phyloP scores from a whole-genome alignment of 192 early-diverging fungal species.

The Entophlyctis helioformis region DNA sequence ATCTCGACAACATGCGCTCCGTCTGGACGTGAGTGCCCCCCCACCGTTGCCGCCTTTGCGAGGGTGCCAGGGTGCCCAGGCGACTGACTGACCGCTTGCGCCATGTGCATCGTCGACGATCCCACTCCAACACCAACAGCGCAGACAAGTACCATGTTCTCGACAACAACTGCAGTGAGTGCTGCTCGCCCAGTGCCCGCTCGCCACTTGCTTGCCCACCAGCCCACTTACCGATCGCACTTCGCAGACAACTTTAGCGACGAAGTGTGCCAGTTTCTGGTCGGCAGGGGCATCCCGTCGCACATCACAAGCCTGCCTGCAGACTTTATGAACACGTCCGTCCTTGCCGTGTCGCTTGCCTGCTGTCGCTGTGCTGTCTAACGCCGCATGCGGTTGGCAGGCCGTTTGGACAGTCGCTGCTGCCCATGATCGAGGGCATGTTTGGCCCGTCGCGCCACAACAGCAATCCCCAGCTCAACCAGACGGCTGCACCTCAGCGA shows the following conservation, averaged over 20 bases:
- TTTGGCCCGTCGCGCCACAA: constrained; percentile 21
- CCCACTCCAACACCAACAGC: not conserved
- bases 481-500: constrained; percentile 7
- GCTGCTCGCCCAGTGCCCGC: not conserved
- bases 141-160: constrained; percentile 74
- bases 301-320: constrained; percentile 64
- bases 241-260: constrained; percentile 48
- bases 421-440: constrained; percentile 24
- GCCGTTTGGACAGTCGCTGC: constrained; percentile 27
- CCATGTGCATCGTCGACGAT: not conserved
- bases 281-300: constrained; percentile 58
- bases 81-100: not conserved
- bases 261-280: constrained; percentile 69
- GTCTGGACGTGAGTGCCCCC: constrained; percentile 18
- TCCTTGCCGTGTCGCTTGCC: not conserved
- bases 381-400: constrained; percentile 2
- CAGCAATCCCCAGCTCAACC: constrained; percentile 7
- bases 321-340: constrained; percentile 21
- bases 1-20: constrained; percentile 45
- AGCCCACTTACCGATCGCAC: not conserved
- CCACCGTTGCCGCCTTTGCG: constrained; percentile 4
- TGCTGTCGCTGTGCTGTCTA: too few relatives aligned
- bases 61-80: not conserved
- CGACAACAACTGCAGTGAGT: constrained; percentile 72
- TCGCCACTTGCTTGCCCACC: not conserved